Evolutionary conservation across 306 rosid species (phyloP), one percentile per base, ranked within the genome.

Genomic region (Quercus agrifolia): DNA sequence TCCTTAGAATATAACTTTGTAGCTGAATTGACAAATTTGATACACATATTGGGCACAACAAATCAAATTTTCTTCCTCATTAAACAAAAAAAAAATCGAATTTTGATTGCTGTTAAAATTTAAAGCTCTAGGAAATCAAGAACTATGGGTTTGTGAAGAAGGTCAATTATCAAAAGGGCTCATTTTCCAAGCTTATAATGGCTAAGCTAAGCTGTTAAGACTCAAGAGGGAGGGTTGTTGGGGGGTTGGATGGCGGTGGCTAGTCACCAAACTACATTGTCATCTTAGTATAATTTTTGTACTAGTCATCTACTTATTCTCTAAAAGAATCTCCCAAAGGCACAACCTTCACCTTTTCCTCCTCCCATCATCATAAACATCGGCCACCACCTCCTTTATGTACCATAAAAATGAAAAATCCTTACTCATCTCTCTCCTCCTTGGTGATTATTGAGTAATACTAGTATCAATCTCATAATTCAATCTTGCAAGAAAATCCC

Each of bases 221-320:
- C 54, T 49, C 54, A 12, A 49, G 15, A 49, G 54, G 4, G 58
- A 23, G 49, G 52, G 84, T 74, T 73, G 76, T 67, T 83, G 79
- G 76, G 51, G 51, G 10, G 77, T 78, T 73, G 75, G 86, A 46
- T 31, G 76, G 62, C 12, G 70, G 74, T 74, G 82, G 82, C 56
- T 56, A 82, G 82, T 83, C 77, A 83, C 83, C 86, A 56, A 78
- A 72, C 66, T 41, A 25, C 33, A 77, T 52, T 6, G 20, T 61
- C 41, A 71, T 49, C 56, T 21, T 30, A 44, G n/a, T 11, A 33
- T 28, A 71, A 20, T 18, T 55, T 33, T 23, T 68, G 77, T 68
- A 74, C 77, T 52, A 30, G 70, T n/a, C 5, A 63, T 9, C 51
- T 79, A 41, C 46, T 73, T 71, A 38, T 70, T 35, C 77, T 61